These are phyloP conservation scores for Musa troglodytarum DNA, from an alignment of 176 grass and related monocot genomes.

Conservation along the genomic window DNA sequence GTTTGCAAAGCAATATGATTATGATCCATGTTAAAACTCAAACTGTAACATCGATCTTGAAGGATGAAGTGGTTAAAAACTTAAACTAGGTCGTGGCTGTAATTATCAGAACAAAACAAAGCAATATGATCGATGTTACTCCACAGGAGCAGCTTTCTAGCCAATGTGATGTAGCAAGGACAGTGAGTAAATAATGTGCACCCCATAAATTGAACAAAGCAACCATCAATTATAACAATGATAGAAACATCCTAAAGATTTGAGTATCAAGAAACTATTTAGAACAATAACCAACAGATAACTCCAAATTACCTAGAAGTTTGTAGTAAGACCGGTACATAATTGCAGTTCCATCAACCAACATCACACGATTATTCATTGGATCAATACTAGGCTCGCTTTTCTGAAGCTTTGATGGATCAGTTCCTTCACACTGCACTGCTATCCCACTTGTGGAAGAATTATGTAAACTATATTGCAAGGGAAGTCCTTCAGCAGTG, in stretches of 20 bases:
- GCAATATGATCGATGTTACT: background rate
- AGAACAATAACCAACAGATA: background rate
- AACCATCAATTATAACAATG: background rate
- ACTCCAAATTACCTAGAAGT: conserved; percentile 52
- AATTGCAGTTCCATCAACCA: conserved; percentile 81
- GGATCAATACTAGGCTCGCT: conserved; percentile 23
- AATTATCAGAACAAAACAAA: background rate
- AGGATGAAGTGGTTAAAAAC: background rate
- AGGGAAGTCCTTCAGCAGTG: conserved; percentile 31
- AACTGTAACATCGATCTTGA: background rate
- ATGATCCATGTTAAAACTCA: too few species aligned
- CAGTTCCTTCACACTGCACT: conserved; percentile 20
- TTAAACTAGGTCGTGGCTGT: background rate
- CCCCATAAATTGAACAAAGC: background rate
- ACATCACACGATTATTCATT: conserved; percentile 71
- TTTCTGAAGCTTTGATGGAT: conserved; percentile 17
- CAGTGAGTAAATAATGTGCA: background rate
- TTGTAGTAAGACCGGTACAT: conserved; percentile 99
- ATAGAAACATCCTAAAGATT: background rate
- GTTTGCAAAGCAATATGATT: too few species aligned
- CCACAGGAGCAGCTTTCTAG: background rate
- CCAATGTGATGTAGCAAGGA: background rate
- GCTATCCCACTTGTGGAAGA: conserved; percentile 30
- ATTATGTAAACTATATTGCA: conserved; percentile 24
- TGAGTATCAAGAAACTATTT: background rate